Evolutionary conservation across 78 protist genomes (phyloP).

Genomic region (Pelomyxa schiedti): DNA sequence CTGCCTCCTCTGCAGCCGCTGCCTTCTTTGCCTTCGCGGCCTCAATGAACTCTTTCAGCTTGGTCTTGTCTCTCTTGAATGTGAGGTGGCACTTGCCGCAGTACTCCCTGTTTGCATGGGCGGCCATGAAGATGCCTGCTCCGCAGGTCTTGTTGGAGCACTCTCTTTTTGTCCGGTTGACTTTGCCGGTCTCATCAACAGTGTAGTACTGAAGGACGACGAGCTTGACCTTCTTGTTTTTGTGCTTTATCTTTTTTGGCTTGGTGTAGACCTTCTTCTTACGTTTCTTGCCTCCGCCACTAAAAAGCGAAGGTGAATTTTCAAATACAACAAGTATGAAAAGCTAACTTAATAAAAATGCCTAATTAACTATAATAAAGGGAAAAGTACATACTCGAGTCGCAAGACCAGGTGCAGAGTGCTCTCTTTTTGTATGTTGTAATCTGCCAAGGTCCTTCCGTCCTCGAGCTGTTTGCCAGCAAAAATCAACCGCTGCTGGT

Average conservation of each 20-base stretch:
- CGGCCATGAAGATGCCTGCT: slow-evolving; percentile 96
- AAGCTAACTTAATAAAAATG: no score
- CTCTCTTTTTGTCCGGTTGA: slow-evolving; percentile 71
- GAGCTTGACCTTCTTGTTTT: slow-evolving; percentile 87
- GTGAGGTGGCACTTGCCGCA: slow-evolving; percentile 96
- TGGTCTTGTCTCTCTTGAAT: slow-evolving; percentile 22
- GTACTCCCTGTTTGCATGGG: slow-evolving; percentile 85
- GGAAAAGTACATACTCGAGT: no score
- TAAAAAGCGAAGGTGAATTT: no score
- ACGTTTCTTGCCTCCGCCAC: slow-evolving; percentile 97
- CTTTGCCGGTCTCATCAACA: slow-evolving; percentile 87
- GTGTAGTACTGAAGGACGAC: slow-evolving; percentile 93
- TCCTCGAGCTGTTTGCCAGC: slow-evolving; percentile 98
- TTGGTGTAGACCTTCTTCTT: slow-evolving; percentile 95
- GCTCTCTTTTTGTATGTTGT: slow-evolving; percentile 97
- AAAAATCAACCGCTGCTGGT: slow-evolving; percentile 97
- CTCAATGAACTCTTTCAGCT: slow-evolving; percentile 1
- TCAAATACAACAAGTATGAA: no score
- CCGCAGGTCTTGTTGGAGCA: slow-evolving; percentile 85
- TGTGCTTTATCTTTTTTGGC: slow-evolving; percentile 91
- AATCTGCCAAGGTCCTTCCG: slow-evolving; percentile 93
- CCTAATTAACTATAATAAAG: no score
- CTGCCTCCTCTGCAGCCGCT: no score
- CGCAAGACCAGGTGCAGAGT: slow-evolving; percentile 92
- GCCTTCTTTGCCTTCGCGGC: no score